These are phyloP conservation scores for Marasmius tenuissimus DNA, from an alignment of 1,284 basidiomycete genomes.

Conservation along the genomic window DNA sequence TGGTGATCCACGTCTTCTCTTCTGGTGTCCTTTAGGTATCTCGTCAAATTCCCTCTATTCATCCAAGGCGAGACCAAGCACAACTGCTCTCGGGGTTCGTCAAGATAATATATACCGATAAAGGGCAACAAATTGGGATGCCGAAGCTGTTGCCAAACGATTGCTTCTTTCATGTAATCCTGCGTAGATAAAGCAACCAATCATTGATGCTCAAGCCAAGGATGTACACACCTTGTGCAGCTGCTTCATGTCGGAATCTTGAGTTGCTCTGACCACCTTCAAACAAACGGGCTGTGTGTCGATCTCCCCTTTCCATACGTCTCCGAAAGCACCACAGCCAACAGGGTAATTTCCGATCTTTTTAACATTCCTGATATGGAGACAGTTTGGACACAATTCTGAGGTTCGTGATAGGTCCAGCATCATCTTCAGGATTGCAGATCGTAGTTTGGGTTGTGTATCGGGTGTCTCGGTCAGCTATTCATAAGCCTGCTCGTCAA, in stretches of 20 bases:
- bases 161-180: not conserved
- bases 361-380: not conserved
- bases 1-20: constrained; percentile 17
- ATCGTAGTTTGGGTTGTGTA: not conserved
- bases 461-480: not conserved
- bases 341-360: constrained; percentile 1
- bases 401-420: not conserved
- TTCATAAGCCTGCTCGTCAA: not conserved
- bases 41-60: constrained; percentile 31
- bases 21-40: constrained; percentile 22
- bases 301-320: constrained; percentile 4
- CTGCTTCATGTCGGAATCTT: not conserved
- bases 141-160: not conserved
- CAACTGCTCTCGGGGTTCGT: not conserved
- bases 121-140: not conserved
- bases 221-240: not conserved
- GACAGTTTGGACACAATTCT: not conserved
- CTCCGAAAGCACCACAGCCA: constrained; percentile 2
- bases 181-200: constrained; percentile 15
- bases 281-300: not conserved
- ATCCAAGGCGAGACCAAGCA: constrained; percentile 27
- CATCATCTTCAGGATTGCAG: not conserved
- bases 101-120: not conserved
- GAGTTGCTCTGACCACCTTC: constrained; percentile 1
- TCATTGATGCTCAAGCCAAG: constrained; percentile 15